Conservation (phyloP, 768 basidiomycete species). For the Mycena alexandri region DNA sequence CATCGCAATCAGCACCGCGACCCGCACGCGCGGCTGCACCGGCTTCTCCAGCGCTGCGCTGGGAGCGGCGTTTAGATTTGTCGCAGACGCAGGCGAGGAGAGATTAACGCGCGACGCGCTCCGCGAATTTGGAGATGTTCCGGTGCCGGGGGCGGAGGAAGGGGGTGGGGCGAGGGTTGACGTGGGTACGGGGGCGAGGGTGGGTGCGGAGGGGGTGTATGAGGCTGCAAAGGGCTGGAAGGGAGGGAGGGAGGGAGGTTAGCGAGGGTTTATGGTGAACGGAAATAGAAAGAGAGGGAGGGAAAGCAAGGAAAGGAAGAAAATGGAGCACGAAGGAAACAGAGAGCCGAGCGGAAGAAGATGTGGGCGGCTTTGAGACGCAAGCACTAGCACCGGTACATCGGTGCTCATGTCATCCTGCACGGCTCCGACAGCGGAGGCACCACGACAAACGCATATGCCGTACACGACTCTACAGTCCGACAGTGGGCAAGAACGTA, state of each 20-base stretch:
- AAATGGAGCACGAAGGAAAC: neutral
- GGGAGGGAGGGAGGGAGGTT: conserved; percentile 34
- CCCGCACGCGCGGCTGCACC: conserved; percentile 46
- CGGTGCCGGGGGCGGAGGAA: conserved; percentile 10
- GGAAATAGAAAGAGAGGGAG: neutral
- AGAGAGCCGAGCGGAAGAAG: too few relatives aligned
- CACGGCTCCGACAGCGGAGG: too few relatives aligned
- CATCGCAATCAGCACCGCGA: conserved; percentile 62
- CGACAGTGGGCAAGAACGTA: too few relatives aligned
- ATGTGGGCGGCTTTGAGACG: too few relatives aligned
- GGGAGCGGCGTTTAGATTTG: neutral
- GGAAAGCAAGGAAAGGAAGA: neutral
- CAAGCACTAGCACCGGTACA: too few relatives aligned
- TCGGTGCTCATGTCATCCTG: too few relatives aligned
- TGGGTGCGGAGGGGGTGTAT: conserved; percentile 38
- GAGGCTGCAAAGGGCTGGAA: conserved; percentile 40
- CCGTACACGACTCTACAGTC: too few relatives aligned
- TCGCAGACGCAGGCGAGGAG: neutral
- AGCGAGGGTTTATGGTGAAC: conserved; percentile 5
- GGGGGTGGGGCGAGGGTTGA: conserved; percentile 27
- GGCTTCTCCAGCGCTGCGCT: conserved; percentile 22
- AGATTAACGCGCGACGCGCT: neutral
- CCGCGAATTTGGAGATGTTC: neutral
- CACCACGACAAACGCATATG: too few relatives aligned
- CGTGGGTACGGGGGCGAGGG: conserved; percentile 21